Base-by-base conservation (phyloP, 371 early-diverging fungal species). In the Mucor irregularis region DNA sequence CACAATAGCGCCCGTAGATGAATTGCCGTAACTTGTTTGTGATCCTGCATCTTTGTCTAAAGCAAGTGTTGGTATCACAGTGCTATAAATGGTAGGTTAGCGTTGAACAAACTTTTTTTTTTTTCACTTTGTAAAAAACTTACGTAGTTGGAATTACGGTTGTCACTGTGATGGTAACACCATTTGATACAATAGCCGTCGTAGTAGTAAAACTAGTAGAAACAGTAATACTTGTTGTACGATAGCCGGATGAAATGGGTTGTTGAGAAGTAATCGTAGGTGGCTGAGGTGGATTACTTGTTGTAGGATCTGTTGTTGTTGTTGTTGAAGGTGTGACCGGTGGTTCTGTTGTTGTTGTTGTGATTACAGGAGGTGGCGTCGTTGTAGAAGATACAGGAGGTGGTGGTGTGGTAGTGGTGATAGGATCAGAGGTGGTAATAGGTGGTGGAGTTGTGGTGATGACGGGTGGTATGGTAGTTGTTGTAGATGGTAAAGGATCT, bases 141-240 rank as follows among this genome's bases (percentile, higher is more conserved):
- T 67, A 71, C 71, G 59, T 61, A 5, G 64, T 71, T 19, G 68
- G 71, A 43, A 71, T 64, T 4, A 71, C 64, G 1, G 68, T 71
- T 1, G 61, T 58, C 4, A 67, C 26, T 9, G 64, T 67, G 11
- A 56, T 45, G 0, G 71, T 71, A 13, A 49, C 31, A 25, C 71
- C 71, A 54, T 67, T 59, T 1, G 56, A 43, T 2, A 71, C 62
- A 14, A 62, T 56, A 9, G 47, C 51, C 3, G 62, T 64, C 28
- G 55, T 49, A 11, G 71, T 67, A 2, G 51, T 47, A 17, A 71
- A 35, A 19, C 56, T 40, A 3, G 63, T 71, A 11, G 71, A 58
- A 8, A 61, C 33, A 4, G 64, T 66, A 10, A 47, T 44, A 44
- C 62, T 58, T 0, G 56, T 54, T 0, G 45, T 45, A 22, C 26